These are phyloP conservation scores for Pestalotiopsis sp. DNA, from an alignment of 2,329 filamentous ascomycete genomes.

Conservation along the genomic window DNA sequence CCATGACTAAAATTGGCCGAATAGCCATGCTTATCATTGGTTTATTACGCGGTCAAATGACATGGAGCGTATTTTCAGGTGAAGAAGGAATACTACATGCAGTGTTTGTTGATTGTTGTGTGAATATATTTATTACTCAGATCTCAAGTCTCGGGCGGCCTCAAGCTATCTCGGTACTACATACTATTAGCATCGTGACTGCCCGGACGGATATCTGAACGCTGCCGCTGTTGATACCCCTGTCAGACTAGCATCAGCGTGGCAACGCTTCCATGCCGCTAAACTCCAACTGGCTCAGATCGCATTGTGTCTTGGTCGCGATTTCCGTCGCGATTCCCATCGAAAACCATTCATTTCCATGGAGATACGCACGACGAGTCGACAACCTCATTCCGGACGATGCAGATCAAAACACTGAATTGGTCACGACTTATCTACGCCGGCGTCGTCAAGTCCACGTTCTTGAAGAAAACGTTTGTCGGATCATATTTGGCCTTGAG, in stretches of 20 bases:
- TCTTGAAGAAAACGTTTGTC: constrained; percentile 36
- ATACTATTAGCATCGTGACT: neutral
- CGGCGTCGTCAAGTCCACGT: neutral
- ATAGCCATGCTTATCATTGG: constrained; percentile 3
- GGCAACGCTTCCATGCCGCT: neutral
- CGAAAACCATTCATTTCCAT: neutral
- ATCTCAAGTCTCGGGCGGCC: neutral
- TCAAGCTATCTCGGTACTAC: neutral
- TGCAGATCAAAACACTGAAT: neutral
- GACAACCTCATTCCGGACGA: neutral
- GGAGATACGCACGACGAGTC: neutral
- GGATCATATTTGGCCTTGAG: constrained; percentile 39
- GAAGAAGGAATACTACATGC: neutral
- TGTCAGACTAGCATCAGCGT: neutral
- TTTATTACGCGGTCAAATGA: constrained; percentile 9
- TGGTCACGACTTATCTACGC: neutral
- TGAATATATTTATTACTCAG: neutral
- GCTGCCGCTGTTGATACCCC: neutral
- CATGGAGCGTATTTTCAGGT: neutral
- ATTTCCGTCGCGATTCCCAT: neutral
- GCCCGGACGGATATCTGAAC: neutral
- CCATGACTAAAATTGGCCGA: constrained; percentile 6
- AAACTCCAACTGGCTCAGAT: neutral
- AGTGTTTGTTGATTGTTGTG: neutral
- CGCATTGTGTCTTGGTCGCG: neutral